Evolutionary conservation across 257 asterid species (phyloP).

Genomic region (Coffea canephora): DNA sequence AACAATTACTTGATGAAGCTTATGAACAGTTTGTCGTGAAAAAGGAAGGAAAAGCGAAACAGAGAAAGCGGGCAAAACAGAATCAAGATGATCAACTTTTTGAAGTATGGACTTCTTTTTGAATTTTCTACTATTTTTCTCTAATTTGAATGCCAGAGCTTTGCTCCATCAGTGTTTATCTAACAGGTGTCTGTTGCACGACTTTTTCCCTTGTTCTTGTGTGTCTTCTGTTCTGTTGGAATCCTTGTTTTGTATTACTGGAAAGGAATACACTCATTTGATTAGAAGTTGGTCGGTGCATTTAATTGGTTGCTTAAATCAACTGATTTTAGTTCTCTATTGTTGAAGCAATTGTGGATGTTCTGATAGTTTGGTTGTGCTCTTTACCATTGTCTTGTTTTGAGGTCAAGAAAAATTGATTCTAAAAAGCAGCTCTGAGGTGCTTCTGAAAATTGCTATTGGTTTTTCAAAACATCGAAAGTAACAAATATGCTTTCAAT

Average conservation of each 20-base stretch:
- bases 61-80: constrained; percentile 78
- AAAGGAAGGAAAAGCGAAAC: constrained; percentile 79
- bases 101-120: constrained; percentile 46
- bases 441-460: not conserved
- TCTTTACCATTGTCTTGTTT: not conserved
- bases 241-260: not conserved
- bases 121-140: not conserved
- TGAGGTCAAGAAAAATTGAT: not conserved
- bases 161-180: not conserved
- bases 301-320: not conserved
- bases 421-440: not conserved
- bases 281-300: not conserved
- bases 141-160: not conserved
- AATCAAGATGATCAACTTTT: constrained; percentile 44
- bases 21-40: constrained; percentile 65
- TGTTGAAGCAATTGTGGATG: not conserved
- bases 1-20: constrained; percentile 72
- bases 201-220: not conserved
- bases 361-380: not conserved
- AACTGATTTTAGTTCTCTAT: not conserved
- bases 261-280: not conserved
- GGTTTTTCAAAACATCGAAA: not conserved
- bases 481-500: not conserved
- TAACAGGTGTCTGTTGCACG: not conserved
- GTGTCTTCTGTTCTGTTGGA: not conserved